phyloP scores from a whole-genome alignment of 805 yeast species.

The Diddensiella santjacobensis region DNA sequence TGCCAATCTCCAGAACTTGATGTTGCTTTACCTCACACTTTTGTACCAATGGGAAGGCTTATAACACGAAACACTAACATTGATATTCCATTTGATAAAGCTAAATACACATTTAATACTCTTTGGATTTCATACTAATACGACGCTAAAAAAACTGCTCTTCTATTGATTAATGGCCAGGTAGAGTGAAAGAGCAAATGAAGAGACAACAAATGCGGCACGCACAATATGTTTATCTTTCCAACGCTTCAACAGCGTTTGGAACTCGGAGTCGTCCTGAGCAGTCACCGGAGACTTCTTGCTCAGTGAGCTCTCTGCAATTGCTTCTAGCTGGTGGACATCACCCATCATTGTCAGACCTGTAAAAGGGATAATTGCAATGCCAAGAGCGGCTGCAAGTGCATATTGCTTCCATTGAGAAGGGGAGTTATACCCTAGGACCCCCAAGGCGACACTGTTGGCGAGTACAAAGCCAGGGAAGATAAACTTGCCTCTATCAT shows the following conservation, averaged over 20 bases:
- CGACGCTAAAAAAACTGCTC: too few relatives aligned
- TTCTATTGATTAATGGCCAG: too few relatives aligned
- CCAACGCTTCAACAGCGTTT: background rate
- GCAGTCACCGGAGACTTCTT: background rate
- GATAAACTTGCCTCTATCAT: background rate
- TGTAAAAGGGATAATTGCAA: slow-evolving; percentile 1
- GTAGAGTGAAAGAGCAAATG: background rate
- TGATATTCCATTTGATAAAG: too few relatives aligned
- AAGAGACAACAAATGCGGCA: background rate
- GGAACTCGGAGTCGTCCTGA: background rate
- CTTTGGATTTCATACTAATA: too few relatives aligned
- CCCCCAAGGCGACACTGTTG: background rate
- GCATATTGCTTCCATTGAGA: background rate
- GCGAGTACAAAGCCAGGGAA: background rate
- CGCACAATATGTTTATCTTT: background rate
- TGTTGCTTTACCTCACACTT: too few relatives aligned
- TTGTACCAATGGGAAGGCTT: too few relatives aligned
- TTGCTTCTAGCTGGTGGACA: background rate
- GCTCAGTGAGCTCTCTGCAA: background rate
- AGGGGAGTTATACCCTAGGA: background rate
- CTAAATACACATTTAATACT: too few relatives aligned
- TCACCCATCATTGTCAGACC: background rate
- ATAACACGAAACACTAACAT: too few relatives aligned
- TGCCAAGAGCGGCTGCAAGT: background rate
- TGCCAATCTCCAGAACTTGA: too few relatives aligned